Evolutionary conservation across 2,329 filamentous ascomycete species (phyloP).

Genomic region (Hirsutella minnesotensis): DNA sequence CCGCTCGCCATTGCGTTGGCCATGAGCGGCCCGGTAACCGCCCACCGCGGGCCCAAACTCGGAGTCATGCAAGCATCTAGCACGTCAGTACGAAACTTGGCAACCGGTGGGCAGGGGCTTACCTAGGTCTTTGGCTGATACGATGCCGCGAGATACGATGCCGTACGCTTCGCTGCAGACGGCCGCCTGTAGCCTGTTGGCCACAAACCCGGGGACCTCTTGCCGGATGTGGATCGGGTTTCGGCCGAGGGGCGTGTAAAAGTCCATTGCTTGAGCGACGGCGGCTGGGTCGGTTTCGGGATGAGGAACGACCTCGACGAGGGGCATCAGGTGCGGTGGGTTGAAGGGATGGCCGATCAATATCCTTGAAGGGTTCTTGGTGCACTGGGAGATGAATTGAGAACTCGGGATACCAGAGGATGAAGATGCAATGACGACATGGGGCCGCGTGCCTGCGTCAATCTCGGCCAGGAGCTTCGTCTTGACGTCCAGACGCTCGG

Average conservation of each 20-base stretch:
- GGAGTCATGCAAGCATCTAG: conserved; percentile 9
- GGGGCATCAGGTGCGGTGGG: conserved; percentile 33
- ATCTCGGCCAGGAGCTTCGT: conserved; percentile 22
- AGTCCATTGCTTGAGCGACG: neutral
- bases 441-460: conserved; percentile 13
- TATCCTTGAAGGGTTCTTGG: conserved; percentile 17
- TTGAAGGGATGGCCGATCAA: conserved; percentile 36
- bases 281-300: conserved; percentile 12
- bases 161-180: conserved; percentile 22
- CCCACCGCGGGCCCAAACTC: conserved; percentile 10
- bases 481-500: conserved; percentile 27
- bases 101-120: neutral
- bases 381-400: conserved; percentile 5
- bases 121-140: conserved; percentile 12
- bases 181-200: conserved; percentile 28
- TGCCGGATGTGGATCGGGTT: neutral
- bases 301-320: conserved; percentile 32
- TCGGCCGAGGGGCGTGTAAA: neutral
- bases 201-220: conserved; percentile 24
- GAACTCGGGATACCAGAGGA: conserved; percentile 21
- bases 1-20: conserved; percentile 8
- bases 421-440: conserved; percentile 26
- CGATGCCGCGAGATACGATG: conserved; percentile 19
- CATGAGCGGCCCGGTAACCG: conserved; percentile 4
- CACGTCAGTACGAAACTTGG: too few relatives aligned